Percentiles rank a stretch among this genome's conserved stretches.
phyloP scores from a whole-genome alignment of 1,284 basidiomycete genomes.

The Laetiporus sulphureus region DNA sequence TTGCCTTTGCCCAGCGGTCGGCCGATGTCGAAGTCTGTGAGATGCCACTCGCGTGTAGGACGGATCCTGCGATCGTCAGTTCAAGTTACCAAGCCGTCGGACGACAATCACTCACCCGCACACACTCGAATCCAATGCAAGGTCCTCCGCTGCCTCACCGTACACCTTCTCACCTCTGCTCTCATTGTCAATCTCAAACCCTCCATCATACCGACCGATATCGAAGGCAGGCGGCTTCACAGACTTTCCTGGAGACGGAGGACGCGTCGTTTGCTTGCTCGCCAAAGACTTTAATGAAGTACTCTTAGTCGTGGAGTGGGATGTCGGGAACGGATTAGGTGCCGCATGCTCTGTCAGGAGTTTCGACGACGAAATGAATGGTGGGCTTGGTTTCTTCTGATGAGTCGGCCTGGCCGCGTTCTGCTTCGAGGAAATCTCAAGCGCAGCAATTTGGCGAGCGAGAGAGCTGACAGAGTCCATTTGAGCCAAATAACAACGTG shows the following conservation, averaged over 20 bases:
- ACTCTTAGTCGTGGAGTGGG: constrained; percentile 9
- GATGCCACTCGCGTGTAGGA: constrained; percentile 78
- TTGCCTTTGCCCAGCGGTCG: constrained; percentile 96
- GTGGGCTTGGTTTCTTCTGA: constrained; percentile 45
- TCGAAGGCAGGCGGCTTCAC: constrained; percentile 36
- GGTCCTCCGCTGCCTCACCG: constrained; percentile 67
- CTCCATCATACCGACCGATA: constrained; percentile 84
- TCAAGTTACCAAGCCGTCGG: constrained; percentile 1
- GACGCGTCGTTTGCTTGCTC: constrained; percentile 19
- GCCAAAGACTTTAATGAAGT: constrained; percentile 18
- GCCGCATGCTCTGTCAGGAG: constrained; percentile 62
- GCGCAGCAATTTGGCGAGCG: constrained; percentile 41
- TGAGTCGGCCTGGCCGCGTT: constrained; percentile 28
- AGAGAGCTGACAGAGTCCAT: constrained; percentile 41
- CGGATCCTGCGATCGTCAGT: constrained; percentile 35
- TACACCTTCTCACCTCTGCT: constrained; percentile 54
- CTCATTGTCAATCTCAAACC: constrained; percentile 75
- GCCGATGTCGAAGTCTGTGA: constrained; percentile 91
- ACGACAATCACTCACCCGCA: constrained; percentile 40
- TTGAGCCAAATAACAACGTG: too few species aligned
- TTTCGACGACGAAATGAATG: constrained; percentile 45
- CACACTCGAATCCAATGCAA: constrained; percentile 74
- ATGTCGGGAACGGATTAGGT: constrained; percentile 36
- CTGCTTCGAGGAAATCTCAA: constrained; percentile 42
- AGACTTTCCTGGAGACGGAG: constrained; percentile 21